These are phyloP conservation scores for Lichtheimia hyalospora DNA, from an alignment of 371 early-diverging fungal species.

Conservation along the genomic window DNA sequence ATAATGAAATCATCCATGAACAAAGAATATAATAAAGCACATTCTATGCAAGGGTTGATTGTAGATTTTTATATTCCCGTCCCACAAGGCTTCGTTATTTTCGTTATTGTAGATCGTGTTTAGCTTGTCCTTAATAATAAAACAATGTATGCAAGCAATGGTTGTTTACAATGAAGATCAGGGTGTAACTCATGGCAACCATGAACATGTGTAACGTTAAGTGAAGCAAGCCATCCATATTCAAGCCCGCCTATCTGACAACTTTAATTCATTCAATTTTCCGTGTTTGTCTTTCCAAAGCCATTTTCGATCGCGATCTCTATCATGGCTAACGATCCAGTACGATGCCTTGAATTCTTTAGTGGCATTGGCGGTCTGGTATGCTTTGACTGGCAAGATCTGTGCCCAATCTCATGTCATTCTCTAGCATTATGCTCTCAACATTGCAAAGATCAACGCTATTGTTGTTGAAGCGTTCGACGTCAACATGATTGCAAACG, in stretches of 20 bases:
- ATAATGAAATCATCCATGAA: too few species aligned
- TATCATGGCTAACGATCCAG: slow-evolving; percentile 13
- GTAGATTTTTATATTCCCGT: too few species aligned
- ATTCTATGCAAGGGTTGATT: too few species aligned
- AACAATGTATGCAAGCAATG: too few species aligned
- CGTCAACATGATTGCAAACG: slow-evolving; percentile 73
- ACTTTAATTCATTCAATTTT: not conserved
- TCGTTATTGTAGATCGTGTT: too few species aligned
- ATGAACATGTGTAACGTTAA: too few species aligned
- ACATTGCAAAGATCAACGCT: slow-evolving; percentile 49
- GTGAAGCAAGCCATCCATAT: too few species aligned
- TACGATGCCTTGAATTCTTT: slow-evolving; percentile 73
- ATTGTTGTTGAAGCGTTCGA: slow-evolving; percentile 65
- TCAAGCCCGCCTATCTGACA: not conserved
- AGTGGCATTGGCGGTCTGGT: slow-evolving; percentile 78
- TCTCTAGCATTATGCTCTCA: slow-evolving; percentile 62
- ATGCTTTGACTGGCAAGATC: not conserved
- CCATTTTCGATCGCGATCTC: not conserved
- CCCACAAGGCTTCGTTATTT: too few species aligned
- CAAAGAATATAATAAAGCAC: too few species aligned
- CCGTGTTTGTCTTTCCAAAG: not conserved
- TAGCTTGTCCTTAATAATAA: too few species aligned
- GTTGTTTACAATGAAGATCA: too few species aligned
- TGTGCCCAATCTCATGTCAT: not conserved
- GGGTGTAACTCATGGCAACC: too few species aligned